Conservation (phyloP, 495 filamentous ascomycete genomes). For the Podospora pseudopauciseta region DNA sequence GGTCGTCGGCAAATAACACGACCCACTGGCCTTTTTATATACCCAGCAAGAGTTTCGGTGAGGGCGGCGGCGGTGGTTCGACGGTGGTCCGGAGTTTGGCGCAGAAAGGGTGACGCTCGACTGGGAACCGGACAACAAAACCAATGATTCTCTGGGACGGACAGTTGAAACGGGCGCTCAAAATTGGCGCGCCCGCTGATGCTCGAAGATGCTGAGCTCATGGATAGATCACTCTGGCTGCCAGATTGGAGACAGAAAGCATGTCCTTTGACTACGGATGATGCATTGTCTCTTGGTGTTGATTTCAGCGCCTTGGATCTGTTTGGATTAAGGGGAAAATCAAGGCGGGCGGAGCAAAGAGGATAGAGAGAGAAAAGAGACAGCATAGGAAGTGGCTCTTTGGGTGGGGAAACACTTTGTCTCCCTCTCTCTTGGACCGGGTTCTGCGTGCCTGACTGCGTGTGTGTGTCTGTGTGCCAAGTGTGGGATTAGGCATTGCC, state of each 20-base stretch:
- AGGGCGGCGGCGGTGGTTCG: background rate
- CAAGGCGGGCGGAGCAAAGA: background rate
- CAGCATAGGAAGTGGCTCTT: background rate
- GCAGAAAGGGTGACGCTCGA: background rate
- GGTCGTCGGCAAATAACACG: background rate
- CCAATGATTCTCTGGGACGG: background rate
- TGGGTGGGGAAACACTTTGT: background rate
- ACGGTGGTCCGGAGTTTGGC: background rate
- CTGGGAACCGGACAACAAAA: background rate
- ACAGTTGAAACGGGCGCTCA: background rate
- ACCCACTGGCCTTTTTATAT: conserved; percentile 25
- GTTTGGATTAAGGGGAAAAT: background rate
- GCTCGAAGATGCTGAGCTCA: background rate
- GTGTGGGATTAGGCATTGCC: background rate
- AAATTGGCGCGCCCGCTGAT: background rate
- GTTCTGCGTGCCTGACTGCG: background rate
- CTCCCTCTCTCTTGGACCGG: background rate
- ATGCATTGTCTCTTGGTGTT: background rate
- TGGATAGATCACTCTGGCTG: background rate
- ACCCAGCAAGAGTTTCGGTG: conserved; percentile 21
- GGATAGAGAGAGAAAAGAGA: background rate
- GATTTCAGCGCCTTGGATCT: background rate
- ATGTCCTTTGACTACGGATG: background rate
- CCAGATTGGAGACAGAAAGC: background rate
- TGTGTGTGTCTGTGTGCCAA: background rate